Evolutionary conservation across 139 green algal species (phyloP).

Genomic region (Prasinococcaceae sp.): DNA sequence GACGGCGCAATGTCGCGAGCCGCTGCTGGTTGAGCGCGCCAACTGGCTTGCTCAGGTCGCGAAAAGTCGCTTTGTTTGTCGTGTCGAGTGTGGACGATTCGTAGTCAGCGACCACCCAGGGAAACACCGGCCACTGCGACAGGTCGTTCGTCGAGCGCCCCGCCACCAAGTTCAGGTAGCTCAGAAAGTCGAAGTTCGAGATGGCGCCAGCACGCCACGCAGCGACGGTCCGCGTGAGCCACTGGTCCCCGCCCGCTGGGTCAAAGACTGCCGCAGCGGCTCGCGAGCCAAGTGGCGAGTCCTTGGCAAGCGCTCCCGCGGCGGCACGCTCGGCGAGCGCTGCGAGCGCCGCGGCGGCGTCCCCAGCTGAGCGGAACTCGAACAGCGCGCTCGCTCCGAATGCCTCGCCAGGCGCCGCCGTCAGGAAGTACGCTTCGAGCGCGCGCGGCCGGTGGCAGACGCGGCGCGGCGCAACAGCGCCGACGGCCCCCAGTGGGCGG

Average conservation of each 20-base stretch:
- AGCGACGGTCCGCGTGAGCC: background rate
- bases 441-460: conserved; percentile 12
- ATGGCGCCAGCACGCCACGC: conserved; percentile 9
- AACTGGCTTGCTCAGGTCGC: conserved; percentile 71
- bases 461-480: conserved; percentile 9
- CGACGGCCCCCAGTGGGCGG: conserved; percentile 9
- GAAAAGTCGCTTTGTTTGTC: conserved; percentile 32
- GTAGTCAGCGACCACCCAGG: conserved; percentile 88
- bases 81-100: conserved; percentile 43
- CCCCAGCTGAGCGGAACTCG: no score
- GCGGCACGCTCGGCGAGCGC: no score
- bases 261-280: no score
- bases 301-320: no score
- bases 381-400: no score
- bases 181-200: conserved; percentile 49
- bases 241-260: no score
- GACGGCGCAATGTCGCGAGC: conserved; percentile 22
- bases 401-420: no score
- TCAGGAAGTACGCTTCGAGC: conserved; percentile 36
- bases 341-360: no score
- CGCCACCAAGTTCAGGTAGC: conserved; percentile 29
- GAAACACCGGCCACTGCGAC: conserved; percentile 66
- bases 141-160: conserved; percentile 79
- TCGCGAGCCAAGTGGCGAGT: no score
- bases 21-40: conserved; percentile 66